Evolutionary conservation across 108 stramenopile species (phyloP).

Genomic region (Nitzschia palea): DNA sequence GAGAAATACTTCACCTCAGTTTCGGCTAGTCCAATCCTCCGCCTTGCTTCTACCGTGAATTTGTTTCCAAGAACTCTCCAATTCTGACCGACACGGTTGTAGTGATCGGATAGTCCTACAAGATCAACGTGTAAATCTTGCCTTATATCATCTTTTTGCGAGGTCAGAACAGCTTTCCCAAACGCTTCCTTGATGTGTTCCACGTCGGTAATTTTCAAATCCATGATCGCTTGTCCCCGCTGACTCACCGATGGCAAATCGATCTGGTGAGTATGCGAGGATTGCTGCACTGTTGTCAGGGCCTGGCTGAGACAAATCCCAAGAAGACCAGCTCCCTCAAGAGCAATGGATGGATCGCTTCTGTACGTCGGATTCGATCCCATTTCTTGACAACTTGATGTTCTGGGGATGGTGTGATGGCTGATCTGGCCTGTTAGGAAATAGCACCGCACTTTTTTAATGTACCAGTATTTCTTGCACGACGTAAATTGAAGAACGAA

Average conservation of each 20-base stretch:
- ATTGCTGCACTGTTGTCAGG: not conserved
- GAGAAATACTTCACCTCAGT: not conserved
- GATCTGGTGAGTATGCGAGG: no score
- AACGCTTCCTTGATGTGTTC: not conserved
- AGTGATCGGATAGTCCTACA: not conserved
- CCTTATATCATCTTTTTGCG: not conserved
- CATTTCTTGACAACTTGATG: no score
- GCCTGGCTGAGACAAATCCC: not conserved
- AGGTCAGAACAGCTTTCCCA: not conserved
- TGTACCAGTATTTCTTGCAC: no score
- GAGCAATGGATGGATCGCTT: not conserved
- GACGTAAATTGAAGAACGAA: no score
- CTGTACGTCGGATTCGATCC: no score
- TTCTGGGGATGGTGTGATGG: no score
- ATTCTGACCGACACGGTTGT: not conserved
- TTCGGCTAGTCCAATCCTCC: not conserved
- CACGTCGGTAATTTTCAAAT: not conserved
- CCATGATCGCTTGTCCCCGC: not conserved
- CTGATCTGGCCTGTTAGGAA: no score
- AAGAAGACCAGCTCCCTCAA: not conserved
- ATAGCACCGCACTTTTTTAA: no score
- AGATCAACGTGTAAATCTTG: not conserved
- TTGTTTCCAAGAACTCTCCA: not conserved
- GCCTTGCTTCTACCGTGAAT: not conserved
- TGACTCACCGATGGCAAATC: no score